Evolutionary conservation across 495 filamentous ascomycete genomes (phyloP), one percentile per base, ranked within the genome.

Genomic region (Neurospora cerealis): DNA sequence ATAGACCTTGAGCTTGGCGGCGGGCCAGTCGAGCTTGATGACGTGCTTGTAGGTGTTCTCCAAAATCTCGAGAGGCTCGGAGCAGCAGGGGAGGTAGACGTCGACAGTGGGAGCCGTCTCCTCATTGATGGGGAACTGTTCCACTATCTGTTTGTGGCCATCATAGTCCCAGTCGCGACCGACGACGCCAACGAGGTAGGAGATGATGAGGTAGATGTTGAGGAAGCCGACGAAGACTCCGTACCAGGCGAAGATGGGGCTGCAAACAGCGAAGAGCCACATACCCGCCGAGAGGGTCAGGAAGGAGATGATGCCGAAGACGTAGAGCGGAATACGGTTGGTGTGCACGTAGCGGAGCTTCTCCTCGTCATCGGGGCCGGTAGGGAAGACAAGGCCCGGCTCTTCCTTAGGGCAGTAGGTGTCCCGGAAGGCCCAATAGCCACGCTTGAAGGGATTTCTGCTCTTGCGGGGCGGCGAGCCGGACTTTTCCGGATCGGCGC

Each of bases 161-260:
- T 66, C 54, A 54, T 75, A 81, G 73, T 81, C 78, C 79, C 79
- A 81, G 74, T 81, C 79, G 17, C 66, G 60, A 46, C 79, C 79
- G 41, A 81, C 41, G 62, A 81, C 71, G 41, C 79, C 79, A 44
- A 81, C 79, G 39, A 80, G 72, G 69, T 81, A 81, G 37, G 79
- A 81, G 74, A 81, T 81, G 70, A 79, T 71, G 42, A 81, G 77
- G 62, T 81, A 81, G 75, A 81, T 66, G 75, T 81, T 81, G 74
- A 81, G 79, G 73, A 81, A 81, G 66, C 72, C 74, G 60, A 81
- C 79, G 42, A 81, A 81, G 38, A 80, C 75, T 54, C 79, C 79
- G 72, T 81, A 81, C 79, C 79, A 81, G n/a, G 75, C 62, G 34
- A 81, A 81, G 69, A 79, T 78, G 39, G 79, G 74, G 24, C 75